Conservation (phyloP, 2,329 filamentous ascomycete species). For the Westerdykella ornata region DNA sequence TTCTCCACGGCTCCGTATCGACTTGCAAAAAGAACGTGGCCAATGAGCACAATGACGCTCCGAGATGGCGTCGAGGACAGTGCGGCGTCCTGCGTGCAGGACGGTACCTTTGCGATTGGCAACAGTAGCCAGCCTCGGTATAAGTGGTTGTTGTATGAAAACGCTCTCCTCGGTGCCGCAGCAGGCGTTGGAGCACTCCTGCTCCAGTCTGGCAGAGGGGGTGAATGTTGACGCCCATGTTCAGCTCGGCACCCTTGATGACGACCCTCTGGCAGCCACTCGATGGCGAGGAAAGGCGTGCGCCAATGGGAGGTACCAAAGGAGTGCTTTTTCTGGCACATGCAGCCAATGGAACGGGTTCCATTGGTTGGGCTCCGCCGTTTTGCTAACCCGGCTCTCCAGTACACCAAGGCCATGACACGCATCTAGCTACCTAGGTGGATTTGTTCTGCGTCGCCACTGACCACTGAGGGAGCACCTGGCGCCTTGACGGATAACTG, state of each 20-base stretch:
- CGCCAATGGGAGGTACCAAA: slow-evolving; percentile 3
- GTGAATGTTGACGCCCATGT: too few species aligned
- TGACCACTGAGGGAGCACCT: neutral
- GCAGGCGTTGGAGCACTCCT: too few species aligned
- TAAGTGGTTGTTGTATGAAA: neutral
- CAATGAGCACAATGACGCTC: slow-evolving; percentile 13
- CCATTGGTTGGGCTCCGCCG: slow-evolving; percentile 13
- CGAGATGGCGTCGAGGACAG: slow-evolving; percentile 4
- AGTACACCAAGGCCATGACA: too few species aligned
- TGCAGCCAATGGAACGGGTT: slow-evolving; percentile 18
- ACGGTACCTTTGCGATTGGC: slow-evolving; percentile 4
- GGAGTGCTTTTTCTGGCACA: slow-evolving; percentile 9
- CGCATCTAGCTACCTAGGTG: too few species aligned
- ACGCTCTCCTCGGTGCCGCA: too few species aligned
- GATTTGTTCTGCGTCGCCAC: neutral
- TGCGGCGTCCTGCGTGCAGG: slow-evolving; percentile 6
- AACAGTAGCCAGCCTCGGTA: neutral
- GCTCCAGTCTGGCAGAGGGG: too few species aligned
- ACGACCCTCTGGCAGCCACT: neutral
- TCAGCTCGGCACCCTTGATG: too few species aligned
- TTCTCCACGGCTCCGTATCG: too few species aligned
- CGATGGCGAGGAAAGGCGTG: slow-evolving; percentile 10
- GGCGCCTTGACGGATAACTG: slow-evolving; percentile 16
- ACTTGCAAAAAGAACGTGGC: neutral
- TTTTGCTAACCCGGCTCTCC: slow-evolving; percentile 19